Conservation (phyloP, 306 rosid species). For the Delonix regia region DNA sequence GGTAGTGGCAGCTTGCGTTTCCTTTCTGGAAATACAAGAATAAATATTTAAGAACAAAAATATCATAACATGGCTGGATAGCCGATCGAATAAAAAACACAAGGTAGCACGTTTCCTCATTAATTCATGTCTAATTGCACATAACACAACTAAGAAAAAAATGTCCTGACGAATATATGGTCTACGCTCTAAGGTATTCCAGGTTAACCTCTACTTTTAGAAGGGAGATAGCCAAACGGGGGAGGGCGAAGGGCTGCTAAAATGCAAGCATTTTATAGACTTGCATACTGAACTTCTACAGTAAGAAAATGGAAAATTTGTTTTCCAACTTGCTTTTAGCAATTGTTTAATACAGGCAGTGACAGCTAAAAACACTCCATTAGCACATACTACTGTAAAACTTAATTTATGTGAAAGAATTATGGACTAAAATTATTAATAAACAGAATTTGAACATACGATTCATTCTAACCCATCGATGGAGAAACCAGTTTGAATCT, state of each 20-base stretch:
- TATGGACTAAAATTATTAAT: conserved; percentile 36
- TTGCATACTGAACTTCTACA: no score
- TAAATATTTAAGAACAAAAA: background rate
- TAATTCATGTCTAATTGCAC: background rate
- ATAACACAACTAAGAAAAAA: background rate
- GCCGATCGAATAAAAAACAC: background rate
- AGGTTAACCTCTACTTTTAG: no score
- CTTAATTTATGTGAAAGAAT: conserved; percentile 19
- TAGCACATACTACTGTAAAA: background rate
- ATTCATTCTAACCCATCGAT: conserved; percentile 51
- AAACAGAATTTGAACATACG: conserved; percentile 52
- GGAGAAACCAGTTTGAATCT: conserved; percentile 38
- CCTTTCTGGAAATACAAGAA: background rate
- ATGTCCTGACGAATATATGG: background rate
- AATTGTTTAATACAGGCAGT: no score
- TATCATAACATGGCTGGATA: background rate
- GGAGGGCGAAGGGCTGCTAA: no score
- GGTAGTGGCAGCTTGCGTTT: background rate
- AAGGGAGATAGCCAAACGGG: no score
- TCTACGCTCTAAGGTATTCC: no score
- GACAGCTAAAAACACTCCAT: no score
- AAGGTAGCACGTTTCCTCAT: background rate
- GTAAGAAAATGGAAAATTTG: no score
- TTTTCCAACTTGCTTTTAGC: no score
- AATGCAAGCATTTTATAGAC: no score